Conservation (phyloP, 2,329 filamentous ascomycete genomes). For the Exophiala mesophila region DNA sequence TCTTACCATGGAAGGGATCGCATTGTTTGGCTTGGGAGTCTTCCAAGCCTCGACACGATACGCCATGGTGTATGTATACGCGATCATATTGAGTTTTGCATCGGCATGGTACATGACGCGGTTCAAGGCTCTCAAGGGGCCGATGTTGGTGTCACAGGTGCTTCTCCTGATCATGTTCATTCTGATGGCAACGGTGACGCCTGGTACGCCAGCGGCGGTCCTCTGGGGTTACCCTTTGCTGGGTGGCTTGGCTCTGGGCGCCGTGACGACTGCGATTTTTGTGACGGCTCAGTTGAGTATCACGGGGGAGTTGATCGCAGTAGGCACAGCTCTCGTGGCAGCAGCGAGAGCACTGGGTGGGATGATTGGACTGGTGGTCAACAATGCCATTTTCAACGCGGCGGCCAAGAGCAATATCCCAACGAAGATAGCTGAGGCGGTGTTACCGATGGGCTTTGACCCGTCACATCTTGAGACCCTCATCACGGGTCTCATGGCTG, state of each 20-base stretch:
- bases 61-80: not conserved
- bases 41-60: not conserved
- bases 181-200: not conserved
- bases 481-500: slow-evolving; percentile 5
- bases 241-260: not conserved
- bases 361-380: not conserved
- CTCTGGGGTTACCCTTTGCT: not conserved
- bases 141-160: not conserved
- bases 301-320: not conserved
- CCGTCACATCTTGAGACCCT: slow-evolving; percentile 3
- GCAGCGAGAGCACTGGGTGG: not conserved
- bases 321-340: not conserved
- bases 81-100: slow-evolving; percentile 1
- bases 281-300: not conserved
- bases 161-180: not conserved
- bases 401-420: not conserved
- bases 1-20: not conserved
- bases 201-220: not conserved
- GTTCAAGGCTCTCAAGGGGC: not conserved
- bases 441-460: slow-evolving; percentile 11
- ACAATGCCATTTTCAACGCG: not conserved
- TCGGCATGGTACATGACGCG: not conserved
- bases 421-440: slow-evolving; percentile 12
- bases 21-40: not conserved
- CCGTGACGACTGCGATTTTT: not conserved